A percentile compares a stretch with the other conserved stretches of the same genome.
These are phyloP conservation scores for Cystobasidium ongulense DNA, from an alignment of 768 basidiomycete genomes.

Conservation along the genomic window DNA sequence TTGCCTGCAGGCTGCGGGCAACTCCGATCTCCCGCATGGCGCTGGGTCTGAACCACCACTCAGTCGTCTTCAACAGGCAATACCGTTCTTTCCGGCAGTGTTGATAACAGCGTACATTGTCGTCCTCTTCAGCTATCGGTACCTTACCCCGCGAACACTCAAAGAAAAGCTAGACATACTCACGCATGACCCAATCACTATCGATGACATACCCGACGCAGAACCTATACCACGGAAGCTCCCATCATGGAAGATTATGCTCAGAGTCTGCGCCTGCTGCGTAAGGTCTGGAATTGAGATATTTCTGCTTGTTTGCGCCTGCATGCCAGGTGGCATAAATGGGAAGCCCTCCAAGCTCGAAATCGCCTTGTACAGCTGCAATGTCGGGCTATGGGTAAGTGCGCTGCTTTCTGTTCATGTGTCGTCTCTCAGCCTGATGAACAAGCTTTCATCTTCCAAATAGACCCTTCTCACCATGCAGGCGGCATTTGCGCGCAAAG, in stretches of 20 bases:
- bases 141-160: not conserved
- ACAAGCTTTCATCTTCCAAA: too few species aligned
- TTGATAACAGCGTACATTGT: not conserved
- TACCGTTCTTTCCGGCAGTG: not conserved
- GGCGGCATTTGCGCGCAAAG: not conserved
- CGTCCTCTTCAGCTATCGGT: not conserved
- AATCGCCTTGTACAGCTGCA: not conserved
- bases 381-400: not conserved
- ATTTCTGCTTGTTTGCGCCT: not conserved
- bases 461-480: not conserved
- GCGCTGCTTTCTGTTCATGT: too few species aligned
- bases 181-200: slow-evolving; percentile 9
- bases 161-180: not conserved
- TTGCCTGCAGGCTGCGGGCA: too few species aligned
- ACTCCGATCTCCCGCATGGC: not conserved
- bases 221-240: not conserved
- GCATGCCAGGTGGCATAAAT: not conserved
- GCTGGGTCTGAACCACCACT: not conserved
- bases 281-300: not conserved
- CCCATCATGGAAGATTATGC: not conserved
- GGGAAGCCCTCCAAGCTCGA: not conserved
- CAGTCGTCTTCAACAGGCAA: not conserved
- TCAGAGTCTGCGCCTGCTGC: not conserved
- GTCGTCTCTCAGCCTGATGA: too few species aligned
- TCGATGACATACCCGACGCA: slow-evolving; percentile 3